A percentile compares a stretch with the other conserved stretches of the same genome.
phyloP scores from a whole-genome alignment of 2,329 filamentous ascomycete species.

The Colletotrichum viniferum region DNA sequence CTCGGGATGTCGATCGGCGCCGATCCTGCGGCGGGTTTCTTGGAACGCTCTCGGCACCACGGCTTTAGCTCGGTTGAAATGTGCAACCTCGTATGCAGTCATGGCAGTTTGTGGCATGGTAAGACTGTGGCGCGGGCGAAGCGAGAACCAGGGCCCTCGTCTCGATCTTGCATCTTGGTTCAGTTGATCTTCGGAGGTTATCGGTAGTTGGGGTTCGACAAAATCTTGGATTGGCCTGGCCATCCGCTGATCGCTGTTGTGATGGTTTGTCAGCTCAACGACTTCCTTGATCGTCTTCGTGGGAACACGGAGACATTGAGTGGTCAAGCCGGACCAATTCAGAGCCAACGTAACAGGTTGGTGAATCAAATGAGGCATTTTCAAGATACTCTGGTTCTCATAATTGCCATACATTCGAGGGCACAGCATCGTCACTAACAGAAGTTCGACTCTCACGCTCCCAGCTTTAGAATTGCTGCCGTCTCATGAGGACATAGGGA shows the following conservation, averaged over 20 bases:
- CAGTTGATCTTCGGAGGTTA: conserved; percentile 16
- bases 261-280: neutral
- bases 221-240: conserved; percentile 2
- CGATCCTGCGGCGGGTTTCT: neutral
- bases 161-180: conserved; percentile 12
- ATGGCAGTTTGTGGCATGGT: conserved; percentile 4
- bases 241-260: conserved; percentile 1
- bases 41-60: neutral
- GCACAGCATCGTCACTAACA: rapidly evolving
- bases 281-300: neutral
- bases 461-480: no score
- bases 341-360: neutral
- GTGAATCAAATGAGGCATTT: neutral
- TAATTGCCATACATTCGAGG: rapidly evolving
- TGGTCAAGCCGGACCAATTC: neutral
- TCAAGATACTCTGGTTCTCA: neutral
- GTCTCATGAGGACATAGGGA: no score
- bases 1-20: conserved; percentile 13
- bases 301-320: neutral
- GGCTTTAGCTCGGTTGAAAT: neutral
- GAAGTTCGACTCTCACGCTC: no score
- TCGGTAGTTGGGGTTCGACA: conserved; percentile 11
- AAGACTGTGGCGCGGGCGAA: neutral
- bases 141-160: neutral
- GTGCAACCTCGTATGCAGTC: neutral